A percentile compares a stretch with the other conserved stretches of the same genome.
phyloP scores from a whole-genome alignment of 495 filamentous ascomycete genomes.

The Penicillium nucicola region DNA sequence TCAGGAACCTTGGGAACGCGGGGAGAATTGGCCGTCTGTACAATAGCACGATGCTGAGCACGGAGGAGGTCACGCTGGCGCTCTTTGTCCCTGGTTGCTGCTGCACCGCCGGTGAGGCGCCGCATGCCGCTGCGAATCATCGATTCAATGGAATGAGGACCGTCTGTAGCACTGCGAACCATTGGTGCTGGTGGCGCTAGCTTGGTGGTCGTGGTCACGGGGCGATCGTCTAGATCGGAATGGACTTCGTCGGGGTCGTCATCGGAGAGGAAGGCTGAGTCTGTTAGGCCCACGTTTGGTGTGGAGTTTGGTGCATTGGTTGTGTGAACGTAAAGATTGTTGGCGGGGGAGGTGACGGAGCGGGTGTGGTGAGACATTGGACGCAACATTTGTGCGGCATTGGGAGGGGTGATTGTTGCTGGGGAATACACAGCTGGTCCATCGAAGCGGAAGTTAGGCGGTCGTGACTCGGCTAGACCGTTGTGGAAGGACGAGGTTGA shows the following conservation, averaged over 20 bases:
- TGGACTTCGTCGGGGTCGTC: constrained; percentile 49
- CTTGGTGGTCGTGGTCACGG: constrained; percentile 47
- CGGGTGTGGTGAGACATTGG: constrained; percentile 60
- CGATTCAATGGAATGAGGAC: constrained; percentile 63
- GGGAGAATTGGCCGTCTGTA: constrained; percentile 46
- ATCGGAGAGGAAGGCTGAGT: constrained; percentile 56
- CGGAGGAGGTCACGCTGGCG: constrained; percentile 57
- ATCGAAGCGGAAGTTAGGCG: constrained; percentile 49
- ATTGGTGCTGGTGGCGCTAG: constrained; percentile 50
- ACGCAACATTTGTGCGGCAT: constrained; percentile 32
- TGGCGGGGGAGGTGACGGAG: constrained; percentile 68
- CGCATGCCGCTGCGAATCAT: constrained; percentile 67
- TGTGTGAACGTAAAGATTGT: constrained; percentile 50
- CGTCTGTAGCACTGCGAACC: constrained; percentile 41
- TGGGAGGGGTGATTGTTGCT: constrained; percentile 19
- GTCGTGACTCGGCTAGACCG: constrained; percentile 73
- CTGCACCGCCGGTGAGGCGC: constrained; percentile 61
- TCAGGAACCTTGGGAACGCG: constrained; percentile 64
- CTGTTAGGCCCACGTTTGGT: constrained; percentile 28
- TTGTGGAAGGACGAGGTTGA: constrained; percentile 83
- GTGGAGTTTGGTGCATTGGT: constrained; percentile 21
- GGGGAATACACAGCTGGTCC: constrained; percentile 63
- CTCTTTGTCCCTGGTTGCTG: constrained; percentile 53
- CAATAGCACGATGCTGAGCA: constrained; percentile 46
- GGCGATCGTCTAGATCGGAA: constrained; percentile 47